Evolutionary conservation across 441 rosid species (phyloP).

Genomic region (Macaranga tanarius): DNA sequence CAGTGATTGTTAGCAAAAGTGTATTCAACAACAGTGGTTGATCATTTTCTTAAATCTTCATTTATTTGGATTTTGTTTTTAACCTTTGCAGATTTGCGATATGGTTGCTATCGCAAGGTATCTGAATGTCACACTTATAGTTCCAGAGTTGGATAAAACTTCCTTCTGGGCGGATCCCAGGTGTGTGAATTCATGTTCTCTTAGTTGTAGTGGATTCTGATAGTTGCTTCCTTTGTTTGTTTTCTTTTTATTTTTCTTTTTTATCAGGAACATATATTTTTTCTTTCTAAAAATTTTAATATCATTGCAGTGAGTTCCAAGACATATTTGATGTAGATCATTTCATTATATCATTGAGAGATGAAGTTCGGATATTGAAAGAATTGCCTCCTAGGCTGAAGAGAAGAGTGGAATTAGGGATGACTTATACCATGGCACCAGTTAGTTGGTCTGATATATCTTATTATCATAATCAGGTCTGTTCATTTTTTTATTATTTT

Average conservation of each 20-base stretch:
- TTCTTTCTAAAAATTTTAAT: not conserved
- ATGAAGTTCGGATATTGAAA: constrained; percentile 89
- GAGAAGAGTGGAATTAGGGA: constrained; percentile 65
- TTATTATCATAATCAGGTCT: constrained; percentile 77
- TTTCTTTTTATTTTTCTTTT: not conserved
- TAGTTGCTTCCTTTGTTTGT: not conserved
- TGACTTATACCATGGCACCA: constrained; percentile 80
- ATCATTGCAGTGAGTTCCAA: constrained; percentile 68
- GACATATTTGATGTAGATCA: constrained; percentile 95
- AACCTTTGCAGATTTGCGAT: constrained; percentile 70
- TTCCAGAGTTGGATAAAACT: constrained; percentile 88
- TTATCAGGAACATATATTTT: not conserved
- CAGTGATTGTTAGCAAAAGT: constrained; percentile 31
- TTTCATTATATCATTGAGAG: constrained; percentile 83
- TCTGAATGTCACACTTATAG: constrained; percentile 85
- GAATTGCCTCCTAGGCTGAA: constrained; percentile 92
- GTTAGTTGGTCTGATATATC: constrained; percentile 96
- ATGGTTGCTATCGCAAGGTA: constrained; percentile 90
- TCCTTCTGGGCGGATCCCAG: constrained; percentile 97
- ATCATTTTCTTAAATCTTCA: not conserved
- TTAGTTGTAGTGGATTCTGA: not conserved
- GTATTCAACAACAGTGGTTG: not conserved
- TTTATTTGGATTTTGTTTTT: constrained; percentile 3
- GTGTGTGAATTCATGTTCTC: constrained; percentile 34
- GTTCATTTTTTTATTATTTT: constrained; percentile 2